Evolutionary conservation across 441 rosid species (phyloP).

Genomic region (Brassica balearica): DNA sequence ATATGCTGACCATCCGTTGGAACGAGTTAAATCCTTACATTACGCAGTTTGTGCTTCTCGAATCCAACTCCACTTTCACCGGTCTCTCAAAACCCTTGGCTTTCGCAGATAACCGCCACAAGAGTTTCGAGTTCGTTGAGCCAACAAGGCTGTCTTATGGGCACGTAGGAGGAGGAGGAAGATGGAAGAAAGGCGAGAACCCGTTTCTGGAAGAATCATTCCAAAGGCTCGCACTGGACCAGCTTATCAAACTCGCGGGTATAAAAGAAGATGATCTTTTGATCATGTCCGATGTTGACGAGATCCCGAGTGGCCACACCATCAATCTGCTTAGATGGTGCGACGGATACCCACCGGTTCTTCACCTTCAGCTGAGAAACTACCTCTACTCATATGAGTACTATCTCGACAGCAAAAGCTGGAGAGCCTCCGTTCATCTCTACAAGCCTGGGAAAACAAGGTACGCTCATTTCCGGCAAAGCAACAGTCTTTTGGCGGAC

Average conservation of each 20-base stretch:
- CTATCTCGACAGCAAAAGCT: constrained; percentile 73
- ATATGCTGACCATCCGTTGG: constrained; percentile 85
- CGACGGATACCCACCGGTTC: constrained; percentile 66
- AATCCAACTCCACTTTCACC: constrained; percentile 79
- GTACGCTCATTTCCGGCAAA: constrained; percentile 84
- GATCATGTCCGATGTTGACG: constrained; percentile 96
- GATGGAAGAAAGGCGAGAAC: constrained; percentile 83
- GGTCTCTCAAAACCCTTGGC: constrained; percentile 65
- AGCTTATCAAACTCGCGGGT: constrained; percentile 72
- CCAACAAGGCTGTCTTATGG: constrained; percentile 82
- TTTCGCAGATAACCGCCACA: constrained; percentile 60
- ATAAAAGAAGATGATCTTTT: constrained; percentile 86
- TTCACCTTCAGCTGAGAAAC: constrained; percentile 83
- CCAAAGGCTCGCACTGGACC: constrained; percentile 88
- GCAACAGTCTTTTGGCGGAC: constrained; percentile 67
- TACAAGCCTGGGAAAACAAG: constrained; percentile 71
- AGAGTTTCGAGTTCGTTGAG: constrained; percentile 63
- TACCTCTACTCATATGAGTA: constrained; percentile 86
- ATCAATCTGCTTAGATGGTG: constrained; percentile 91
- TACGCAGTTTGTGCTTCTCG: constrained; percentile 85
- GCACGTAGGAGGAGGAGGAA: constrained; percentile 61
- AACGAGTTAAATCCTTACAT: constrained; percentile 80
- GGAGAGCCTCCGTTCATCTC: constrained; percentile 91
- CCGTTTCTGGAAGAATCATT: constrained; percentile 90
- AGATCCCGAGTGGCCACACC: constrained; percentile 91